Conservation (phyloP, 768 basidiomycete genomes). For the Melanogaster broomeanus region DNA sequence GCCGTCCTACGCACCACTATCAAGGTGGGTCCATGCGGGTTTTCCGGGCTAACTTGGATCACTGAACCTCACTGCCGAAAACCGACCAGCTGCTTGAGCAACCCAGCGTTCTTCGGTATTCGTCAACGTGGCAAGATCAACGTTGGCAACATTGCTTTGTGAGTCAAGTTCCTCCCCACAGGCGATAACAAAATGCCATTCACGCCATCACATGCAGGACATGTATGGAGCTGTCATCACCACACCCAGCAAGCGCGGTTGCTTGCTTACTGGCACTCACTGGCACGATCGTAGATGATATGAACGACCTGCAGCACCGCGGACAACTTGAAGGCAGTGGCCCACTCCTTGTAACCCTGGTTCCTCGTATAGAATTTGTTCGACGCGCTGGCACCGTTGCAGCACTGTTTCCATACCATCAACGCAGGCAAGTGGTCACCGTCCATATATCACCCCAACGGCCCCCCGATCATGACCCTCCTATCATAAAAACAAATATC, state of each 20-base stretch:
- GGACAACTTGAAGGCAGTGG: slow-evolving; percentile 53
- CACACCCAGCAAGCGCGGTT: background rate
- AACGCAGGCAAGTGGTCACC: slow-evolving; percentile 42
- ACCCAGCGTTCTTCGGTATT: slow-evolving; percentile 53
- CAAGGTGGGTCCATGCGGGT: slow-evolving; percentile 39
- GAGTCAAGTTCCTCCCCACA: slow-evolving; percentile 27
- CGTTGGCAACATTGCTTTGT: slow-evolving; percentile 64
- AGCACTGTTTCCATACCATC: slow-evolving; percentile 63
- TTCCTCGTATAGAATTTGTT: slow-evolving; percentile 59
- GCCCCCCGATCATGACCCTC: slow-evolving; percentile 39
- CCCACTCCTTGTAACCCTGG: slow-evolving; percentile 70
- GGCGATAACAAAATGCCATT: background rate
- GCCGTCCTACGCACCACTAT: slow-evolving; percentile 68
- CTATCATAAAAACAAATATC: slow-evolving; percentile 52
- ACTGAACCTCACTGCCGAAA: slow-evolving; percentile 61
- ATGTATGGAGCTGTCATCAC: slow-evolving; percentile 34
- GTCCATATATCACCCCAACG: background rate
- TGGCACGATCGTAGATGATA: slow-evolving; percentile 50
- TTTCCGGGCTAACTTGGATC: background rate
- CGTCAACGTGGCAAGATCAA: slow-evolving; percentile 43
- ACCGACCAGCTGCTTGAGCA: slow-evolving; percentile 73
- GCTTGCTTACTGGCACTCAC: background rate
- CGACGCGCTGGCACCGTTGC: slow-evolving; percentile 42
- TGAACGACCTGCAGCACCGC: slow-evolving; percentile 75
- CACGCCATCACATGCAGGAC: slow-evolving; percentile 35